Percentiles rank a stretch among this genome's conserved stretches.
Conservation (phyloP, 1,284 basidiomycete genomes). For the Quambalaria eucalypti region DNA sequence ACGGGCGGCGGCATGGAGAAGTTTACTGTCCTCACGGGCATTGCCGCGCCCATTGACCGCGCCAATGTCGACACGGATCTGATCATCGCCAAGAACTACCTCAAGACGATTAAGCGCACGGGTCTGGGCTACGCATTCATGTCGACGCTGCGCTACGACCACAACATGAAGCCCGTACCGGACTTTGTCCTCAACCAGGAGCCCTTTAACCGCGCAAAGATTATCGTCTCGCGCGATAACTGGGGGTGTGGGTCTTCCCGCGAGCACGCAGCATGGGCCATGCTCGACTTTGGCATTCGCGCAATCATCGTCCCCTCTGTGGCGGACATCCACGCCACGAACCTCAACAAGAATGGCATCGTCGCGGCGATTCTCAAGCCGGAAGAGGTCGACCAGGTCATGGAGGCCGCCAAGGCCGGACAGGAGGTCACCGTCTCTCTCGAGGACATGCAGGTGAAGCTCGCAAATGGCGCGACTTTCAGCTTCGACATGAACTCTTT, state of each 20-base stretch:
- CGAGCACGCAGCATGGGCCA: slow-evolving; percentile 43
- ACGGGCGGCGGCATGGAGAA: slow-evolving; percentile 32
- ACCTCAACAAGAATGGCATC: slow-evolving; percentile 42
- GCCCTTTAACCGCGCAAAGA: slow-evolving; percentile 32
- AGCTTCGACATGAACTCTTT: slow-evolving; percentile 32
- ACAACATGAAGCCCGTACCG: slow-evolving; percentile 28
- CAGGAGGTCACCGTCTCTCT: slow-evolving; percentile 38
- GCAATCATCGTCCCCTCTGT: slow-evolving; percentile 38
- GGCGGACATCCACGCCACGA: slow-evolving; percentile 42
- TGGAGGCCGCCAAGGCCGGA: slow-evolving; percentile 33
- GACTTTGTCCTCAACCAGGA: slow-evolving; percentile 38
- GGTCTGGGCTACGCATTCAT: slow-evolving; percentile 42
- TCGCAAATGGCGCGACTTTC: slow-evolving; percentile 23
- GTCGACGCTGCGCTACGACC: slow-evolving; percentile 40
- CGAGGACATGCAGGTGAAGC: slow-evolving; percentile 29
- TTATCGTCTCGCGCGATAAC: slow-evolving; percentile 39
- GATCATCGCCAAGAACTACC: slow-evolving; percentile 44
- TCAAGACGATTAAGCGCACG: slow-evolving; percentile 45
- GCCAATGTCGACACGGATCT: slow-evolving; percentile 45
- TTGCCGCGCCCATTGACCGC: slow-evolving; percentile 40
- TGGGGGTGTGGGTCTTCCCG: slow-evolving; percentile 42
- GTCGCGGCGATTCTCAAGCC: slow-evolving; percentile 27
- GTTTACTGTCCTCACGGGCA: slow-evolving; percentile 39
- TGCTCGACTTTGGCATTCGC: slow-evolving; percentile 43
- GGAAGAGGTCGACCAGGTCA: slow-evolving; percentile 28